Base-by-base conservation (phyloP, 2,329 filamentous ascomycete genomes). In the Pseudonectria foliicola region DNA sequence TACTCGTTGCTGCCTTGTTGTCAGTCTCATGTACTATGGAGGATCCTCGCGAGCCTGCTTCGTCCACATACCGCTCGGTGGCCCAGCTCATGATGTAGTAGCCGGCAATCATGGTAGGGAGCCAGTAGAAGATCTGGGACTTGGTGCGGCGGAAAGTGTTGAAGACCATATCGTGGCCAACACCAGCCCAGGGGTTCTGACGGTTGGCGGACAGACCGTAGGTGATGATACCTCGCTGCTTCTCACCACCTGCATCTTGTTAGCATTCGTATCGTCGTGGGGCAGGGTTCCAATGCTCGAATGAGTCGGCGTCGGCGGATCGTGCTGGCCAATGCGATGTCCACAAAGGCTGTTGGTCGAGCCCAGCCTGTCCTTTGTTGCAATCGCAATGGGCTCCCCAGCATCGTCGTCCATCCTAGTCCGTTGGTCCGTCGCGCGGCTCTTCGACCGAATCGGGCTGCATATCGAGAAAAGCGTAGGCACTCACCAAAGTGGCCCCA, bases 31-130 rank as follows among this genome's bases (percentile, higher is more conserved):
- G 28, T 7, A 6, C 15, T 6, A 13, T 11, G 4, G 7, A 8
- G 5, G 8, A 21, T 8, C 8, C 8, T 21, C 8, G 18, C 8
- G 8, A 21, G 5, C 5, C 18, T 6, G 18, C 18, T 21, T 21
- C 18, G 18, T 21, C 18, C 18, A 38, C 80, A 53, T 76, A 96
- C 92, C 80, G 79, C 68, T 95, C 81, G 56, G 77, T 82, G 49
- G 92, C 90, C 92, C 92, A 98, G 60, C 84, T 68, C 82, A 96
- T 85, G 49, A 78, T 60, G 59, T 80, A 78, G 71, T 96, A 98
- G 49, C 76, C 88, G 50, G 73, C 63, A 46, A 92, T 54, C 52
- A 95, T 68, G 26, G 89, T 83, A 40, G 92, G 85, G 16, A 81
- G 75, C 65, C 89, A 80, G 76, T 89, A 98, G 52, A 96, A 79